Evolutionary conservation across 176 grass and related monocot species (phyloP), one percentile per base, ranked within the genome.

Genomic region (Avena atlantica): DNA sequence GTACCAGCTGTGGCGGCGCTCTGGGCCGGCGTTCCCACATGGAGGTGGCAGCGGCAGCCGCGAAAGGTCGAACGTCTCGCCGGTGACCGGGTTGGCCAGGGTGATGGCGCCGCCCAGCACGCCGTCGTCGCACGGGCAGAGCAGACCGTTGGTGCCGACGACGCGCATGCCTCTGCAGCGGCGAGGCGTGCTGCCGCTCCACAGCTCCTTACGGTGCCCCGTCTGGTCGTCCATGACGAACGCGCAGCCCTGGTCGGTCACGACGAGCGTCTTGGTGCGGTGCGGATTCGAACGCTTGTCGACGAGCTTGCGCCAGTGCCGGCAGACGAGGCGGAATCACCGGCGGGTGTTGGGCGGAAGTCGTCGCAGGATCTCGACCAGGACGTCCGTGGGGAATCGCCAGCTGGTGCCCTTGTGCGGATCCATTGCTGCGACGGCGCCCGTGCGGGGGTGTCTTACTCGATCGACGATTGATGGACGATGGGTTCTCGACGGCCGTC

Each of bases 141-240:
- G 4, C 3, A 74, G 19, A 2, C 85, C 85, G 68, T 87, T 87
- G 68, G 63, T 79, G 62, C 84, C 63, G 34, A 86, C 40, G 25
- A 87, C 3, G 40, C 9, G 5, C 37, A 12, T 16, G 78, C 19
- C 19, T 12, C 15, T 19, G 53, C 13, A 58, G 78, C 19, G 11
- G 52, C 5, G 20, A 15, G 20, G 11, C 2, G 34, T 48, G 45
- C 40, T 19, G 67, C 67, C 1, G 3, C 12, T 78, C 75, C 52
- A 57, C 51, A 59, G 42, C 1, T 74, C 19, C 77, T 62, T 36
- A 1, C 17, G 19, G 29, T 6, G 13, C 6, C 19, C 77, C 20
- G 34, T 42, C 2, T 19, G 42, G 27, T 45, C 62, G 73, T 69
- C 19, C 63, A 70, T 15, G 62, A 78, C n/a, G 48, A 21, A 86